phyloP scores from a whole-genome alignment of 139 green algal species.

The Parachlorella kessleri region DNA sequence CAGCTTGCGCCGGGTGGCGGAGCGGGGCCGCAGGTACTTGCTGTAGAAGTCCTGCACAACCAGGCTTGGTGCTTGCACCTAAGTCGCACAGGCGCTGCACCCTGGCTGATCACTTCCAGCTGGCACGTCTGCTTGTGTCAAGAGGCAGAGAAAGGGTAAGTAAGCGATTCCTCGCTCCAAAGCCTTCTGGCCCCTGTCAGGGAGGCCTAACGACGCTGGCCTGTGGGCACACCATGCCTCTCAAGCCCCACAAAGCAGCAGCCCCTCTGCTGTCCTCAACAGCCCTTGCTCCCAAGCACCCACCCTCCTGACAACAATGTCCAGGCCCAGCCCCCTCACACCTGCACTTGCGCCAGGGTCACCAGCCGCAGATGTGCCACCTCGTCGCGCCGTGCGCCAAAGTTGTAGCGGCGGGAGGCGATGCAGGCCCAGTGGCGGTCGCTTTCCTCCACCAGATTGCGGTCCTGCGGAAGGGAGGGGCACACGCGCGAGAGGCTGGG shows the following conservation, averaged over 20 bases:
- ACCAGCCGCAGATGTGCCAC: slow-evolving; percentile 49
- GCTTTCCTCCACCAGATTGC: slow-evolving; percentile 74
- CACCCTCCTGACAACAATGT: too few species aligned
- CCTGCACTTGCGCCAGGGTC: slow-evolving; percentile 31
- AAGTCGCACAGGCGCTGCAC: too few species aligned
- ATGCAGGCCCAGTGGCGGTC: slow-evolving; percentile 84
- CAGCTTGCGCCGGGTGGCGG: slow-evolving; percentile 38
- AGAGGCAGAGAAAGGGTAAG: background rate
- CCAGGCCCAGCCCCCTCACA: too few species aligned
- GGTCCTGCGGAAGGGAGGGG: slow-evolving; percentile 23
- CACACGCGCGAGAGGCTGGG: too few species aligned
- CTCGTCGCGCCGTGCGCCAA: slow-evolving; percentile 58
- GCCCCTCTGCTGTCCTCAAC: background rate
- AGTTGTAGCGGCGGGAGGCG: slow-evolving; percentile 67
- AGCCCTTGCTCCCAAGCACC: background rate
- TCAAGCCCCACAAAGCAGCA: background rate
- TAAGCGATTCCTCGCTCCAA: background rate
- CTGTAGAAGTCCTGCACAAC: slow-evolving; percentile 40
- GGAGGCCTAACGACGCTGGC: too few species aligned
- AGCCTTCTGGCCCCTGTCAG: too few species aligned
- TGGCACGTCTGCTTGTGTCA: background rate
- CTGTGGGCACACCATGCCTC: background rate
- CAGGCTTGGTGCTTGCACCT: too few species aligned
- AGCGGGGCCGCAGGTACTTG: slow-evolving; percentile 26
- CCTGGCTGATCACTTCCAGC: background rate